A percentile compares a stretch with the other conserved stretches of the same genome.
phyloP scores from a whole-genome alignment of 2,329 filamentous ascomycete species.

The Fusarium tricinctum region DNA sequence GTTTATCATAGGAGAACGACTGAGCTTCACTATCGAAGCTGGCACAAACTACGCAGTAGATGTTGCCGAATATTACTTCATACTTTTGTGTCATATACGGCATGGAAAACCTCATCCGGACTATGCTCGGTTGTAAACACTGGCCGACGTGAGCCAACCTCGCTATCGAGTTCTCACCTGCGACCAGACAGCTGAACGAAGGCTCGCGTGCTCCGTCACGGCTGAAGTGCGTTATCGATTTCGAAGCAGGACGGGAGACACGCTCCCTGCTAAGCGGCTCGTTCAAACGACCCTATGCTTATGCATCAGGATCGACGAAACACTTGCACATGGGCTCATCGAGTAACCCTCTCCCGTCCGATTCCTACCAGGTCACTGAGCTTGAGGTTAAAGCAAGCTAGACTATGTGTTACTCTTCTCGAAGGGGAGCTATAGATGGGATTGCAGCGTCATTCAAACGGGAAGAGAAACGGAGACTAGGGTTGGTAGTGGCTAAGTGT shows the following conservation, averaged over 20 bases:
- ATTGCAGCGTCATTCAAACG: too few relatives aligned
- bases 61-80: background rate
- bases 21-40: background rate
- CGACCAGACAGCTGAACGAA: background rate
- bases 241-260: background rate
- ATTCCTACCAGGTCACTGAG: background rate
- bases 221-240: background rate
- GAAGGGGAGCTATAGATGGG: too few relatives aligned
- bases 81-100: background rate
- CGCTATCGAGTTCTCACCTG: background rate
- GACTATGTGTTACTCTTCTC: background rate
- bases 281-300: background rate
- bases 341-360: background rate
- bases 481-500: too few relatives aligned
- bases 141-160: background rate
- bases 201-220: background rate
- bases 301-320: background rate
- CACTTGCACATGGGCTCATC: background rate
- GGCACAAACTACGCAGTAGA: background rate
- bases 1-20: background rate
- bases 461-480: too few relatives aligned
- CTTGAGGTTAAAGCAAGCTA: background rate
- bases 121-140: background rate
- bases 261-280: background rate
- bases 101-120: background rate